Evolutionary conservation across 176 grass and related monocot species (phyloP).

Genomic region (Zizania latifolia): DNA sequence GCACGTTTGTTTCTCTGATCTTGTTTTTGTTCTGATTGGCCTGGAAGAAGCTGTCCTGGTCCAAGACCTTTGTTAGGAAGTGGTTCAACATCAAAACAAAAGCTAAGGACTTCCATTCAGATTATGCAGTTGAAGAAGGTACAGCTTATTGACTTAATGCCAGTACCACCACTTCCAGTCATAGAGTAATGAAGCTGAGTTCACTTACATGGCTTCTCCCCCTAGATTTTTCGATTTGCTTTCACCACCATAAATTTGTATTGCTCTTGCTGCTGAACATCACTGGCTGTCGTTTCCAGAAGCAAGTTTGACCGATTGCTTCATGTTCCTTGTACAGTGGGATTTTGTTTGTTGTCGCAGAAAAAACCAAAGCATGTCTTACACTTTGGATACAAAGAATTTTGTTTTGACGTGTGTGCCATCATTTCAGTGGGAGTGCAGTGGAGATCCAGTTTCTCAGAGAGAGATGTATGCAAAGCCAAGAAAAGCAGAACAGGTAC

Average conservation of each 20-base stretch:
- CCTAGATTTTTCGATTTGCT: neutral
- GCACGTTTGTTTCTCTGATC: slow-evolving; percentile 14
- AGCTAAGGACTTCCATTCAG: slow-evolving; percentile 63
- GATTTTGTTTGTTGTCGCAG: neutral
- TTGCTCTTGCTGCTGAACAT: neutral
- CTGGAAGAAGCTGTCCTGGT: slow-evolving; percentile 78
- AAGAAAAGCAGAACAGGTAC: slow-evolving; percentile 88
- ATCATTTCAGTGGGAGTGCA: slow-evolving; percentile 44
- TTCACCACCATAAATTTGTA: neutral
- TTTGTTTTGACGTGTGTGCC: slow-evolving; percentile 10
- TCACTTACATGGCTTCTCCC: neutral
- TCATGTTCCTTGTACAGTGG: neutral
- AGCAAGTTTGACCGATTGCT: slow-evolving; percentile 14
- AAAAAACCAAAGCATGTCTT: slow-evolving; percentile 33
- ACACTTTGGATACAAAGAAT: neutral
- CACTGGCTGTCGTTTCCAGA: slow-evolving; percentile 4
- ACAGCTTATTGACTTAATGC: slow-evolving; percentile 9
- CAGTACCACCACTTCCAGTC: neutral
- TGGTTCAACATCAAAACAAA: slow-evolving; percentile 98
- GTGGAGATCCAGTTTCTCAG: slow-evolving; percentile 64
- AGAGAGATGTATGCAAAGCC: slow-evolving; percentile 66
- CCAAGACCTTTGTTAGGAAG: slow-evolving; percentile 83
- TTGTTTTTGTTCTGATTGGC: slow-evolving; percentile 31
- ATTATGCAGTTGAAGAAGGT: slow-evolving; percentile 65
- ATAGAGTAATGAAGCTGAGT: neutral